These are phyloP conservation scores for Podospora pseudopauciseta DNA, from an alignment of 495 filamentous ascomycete genomes.

Conservation along the genomic window DNA sequence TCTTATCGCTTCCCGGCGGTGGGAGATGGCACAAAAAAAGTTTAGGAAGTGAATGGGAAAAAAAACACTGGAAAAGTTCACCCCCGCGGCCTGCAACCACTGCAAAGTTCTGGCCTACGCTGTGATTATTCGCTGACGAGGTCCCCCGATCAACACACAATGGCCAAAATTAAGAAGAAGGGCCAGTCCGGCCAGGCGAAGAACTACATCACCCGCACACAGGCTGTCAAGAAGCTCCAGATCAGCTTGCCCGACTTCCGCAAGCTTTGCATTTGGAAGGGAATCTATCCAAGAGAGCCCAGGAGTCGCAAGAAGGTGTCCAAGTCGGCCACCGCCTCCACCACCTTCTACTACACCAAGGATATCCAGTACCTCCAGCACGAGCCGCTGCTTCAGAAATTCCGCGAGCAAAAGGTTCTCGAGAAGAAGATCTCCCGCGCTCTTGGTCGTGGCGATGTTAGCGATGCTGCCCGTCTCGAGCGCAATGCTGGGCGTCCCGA, in stretches of 20 bases:
- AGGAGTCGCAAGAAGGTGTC: constrained; percentile 94
- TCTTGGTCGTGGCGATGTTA: constrained; percentile 84
- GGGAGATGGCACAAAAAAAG: constrained; percentile 29
- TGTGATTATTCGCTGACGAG: background rate
- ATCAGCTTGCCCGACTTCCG: constrained; percentile 95
- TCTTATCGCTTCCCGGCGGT: constrained; percentile 31
- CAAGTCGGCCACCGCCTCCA: constrained; percentile 81
- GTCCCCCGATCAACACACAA: constrained; percentile 35
- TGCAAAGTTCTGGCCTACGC: background rate
- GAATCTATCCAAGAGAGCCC: constrained; percentile 96
- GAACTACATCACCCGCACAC: constrained; percentile 96
- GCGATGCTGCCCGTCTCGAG: constrained; percentile 69
- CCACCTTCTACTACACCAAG: constrained; percentile 98
- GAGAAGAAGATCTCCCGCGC: constrained; percentile 94
- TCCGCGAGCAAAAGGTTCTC: constrained; percentile 92
- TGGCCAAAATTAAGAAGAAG: constrained; percentile 93
- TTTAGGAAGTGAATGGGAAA: constrained; percentile 27
- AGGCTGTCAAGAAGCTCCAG: constrained; percentile 95
- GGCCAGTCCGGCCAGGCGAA: constrained; percentile 90
- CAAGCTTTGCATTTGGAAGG: constrained; percentile 98
- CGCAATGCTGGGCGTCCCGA: constrained; percentile 65
- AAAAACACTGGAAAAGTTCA: constrained; percentile 34
- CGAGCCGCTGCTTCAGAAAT: constrained; percentile 91
- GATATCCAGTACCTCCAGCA: constrained; percentile 98
- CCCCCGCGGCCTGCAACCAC: constrained; percentile 15